Percentiles rank a stretch among this genome's conserved stretches.
Evolutionary conservation across 2,329 filamentous ascomycete genomes (phyloP).

Genomic region (Blumeria hordei): DNA sequence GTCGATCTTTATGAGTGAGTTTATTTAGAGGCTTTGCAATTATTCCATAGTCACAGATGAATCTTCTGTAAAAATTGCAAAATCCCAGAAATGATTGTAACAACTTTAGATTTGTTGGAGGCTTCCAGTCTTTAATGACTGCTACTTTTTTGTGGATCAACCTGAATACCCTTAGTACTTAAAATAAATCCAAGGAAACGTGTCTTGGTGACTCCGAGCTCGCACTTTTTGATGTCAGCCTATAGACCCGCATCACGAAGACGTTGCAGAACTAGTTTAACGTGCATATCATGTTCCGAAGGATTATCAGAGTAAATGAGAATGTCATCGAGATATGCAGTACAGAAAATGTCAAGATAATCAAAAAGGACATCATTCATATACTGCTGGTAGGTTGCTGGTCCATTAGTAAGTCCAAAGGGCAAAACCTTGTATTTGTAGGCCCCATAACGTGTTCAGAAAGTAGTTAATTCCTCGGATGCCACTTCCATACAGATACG

Average conservation of each 20-base stretch:
- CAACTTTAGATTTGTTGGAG: not conserved
- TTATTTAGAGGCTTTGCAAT: not conserved
- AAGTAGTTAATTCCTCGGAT: not conserved
- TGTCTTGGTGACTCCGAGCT: not conserved
- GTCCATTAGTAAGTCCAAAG: slow-evolving; percentile 1
- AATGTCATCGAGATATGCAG: slow-evolving; percentile 2
- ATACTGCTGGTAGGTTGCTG: slow-evolving; percentile 1
- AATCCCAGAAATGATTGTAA: not conserved
- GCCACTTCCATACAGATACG: not conserved
- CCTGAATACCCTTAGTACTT: not conserved
- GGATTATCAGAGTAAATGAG: slow-evolving; percentile 2
- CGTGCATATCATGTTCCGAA: not conserved
- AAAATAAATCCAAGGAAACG: slow-evolving; percentile 2
- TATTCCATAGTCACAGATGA: not conserved
- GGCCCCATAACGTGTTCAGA: not conserved
- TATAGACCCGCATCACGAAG: not conserved
- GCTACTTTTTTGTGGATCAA: not conserved
- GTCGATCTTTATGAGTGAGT: not conserved
- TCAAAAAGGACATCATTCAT: slow-evolving; percentile 2
- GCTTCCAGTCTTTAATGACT: not conserved
- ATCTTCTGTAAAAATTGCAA: not conserved
- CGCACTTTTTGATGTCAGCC: not conserved
- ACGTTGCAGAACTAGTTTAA: slow-evolving; percentile 1
- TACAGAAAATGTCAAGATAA: slow-evolving; percentile 1
- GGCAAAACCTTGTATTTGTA: slow-evolving; percentile 1